Percentiles rank a stretch among this genome's conserved stretches.
Conservation (phyloP, 352 stramenopile genomes). For the Phytopythium boreale region DNA sequence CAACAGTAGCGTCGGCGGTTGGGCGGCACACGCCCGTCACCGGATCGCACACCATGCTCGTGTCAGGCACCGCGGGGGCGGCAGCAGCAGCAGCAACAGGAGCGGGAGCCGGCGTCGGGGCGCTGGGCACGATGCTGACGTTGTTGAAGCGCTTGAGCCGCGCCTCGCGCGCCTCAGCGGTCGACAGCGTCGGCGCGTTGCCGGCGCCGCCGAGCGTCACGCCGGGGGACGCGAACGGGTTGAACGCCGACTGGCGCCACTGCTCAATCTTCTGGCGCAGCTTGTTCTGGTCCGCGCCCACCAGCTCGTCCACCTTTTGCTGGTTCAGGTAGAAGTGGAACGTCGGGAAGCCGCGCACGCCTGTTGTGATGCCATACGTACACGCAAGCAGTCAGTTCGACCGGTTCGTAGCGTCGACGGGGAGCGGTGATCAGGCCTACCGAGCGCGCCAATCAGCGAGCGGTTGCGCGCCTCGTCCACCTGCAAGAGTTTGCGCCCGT, state of each 20-base stretch:
- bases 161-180: slow-evolving; percentile 66
- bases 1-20: slow-evolving; percentile 10
- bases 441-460: slow-evolving; percentile 73
- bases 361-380: slow-evolving; percentile 2
- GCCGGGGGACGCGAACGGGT: slow-evolving; percentile 78
- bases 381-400: not conserved
- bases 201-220: slow-evolving; percentile 42
- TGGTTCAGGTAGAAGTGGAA: slow-evolving; percentile 92
- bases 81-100: slow-evolving; percentile 10
- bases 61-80: slow-evolving; percentile 22
- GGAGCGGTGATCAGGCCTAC: slow-evolving; percentile 5
- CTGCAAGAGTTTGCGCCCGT: not conserved
- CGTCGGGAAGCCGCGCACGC: slow-evolving; percentile 85
- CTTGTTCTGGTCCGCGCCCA: slow-evolving; percentile 80
- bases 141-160: slow-evolving; percentile 77
- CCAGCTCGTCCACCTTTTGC: slow-evolving; percentile 85
- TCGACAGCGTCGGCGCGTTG: slow-evolving; percentile 24
- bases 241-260: slow-evolving; percentile 83
- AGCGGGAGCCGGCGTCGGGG: not conserved
- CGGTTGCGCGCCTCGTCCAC: slow-evolving; percentile 84
- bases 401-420: not conserved
- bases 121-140: slow-evolving; percentile 48
- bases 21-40: slow-evolving; percentile 51
- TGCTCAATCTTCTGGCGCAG: slow-evolving; percentile 87
- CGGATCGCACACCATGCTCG: slow-evolving; percentile 67